A percentile compares a stretch with the other conserved stretches of the same genome.
These are phyloP conservation scores for Tricharina praecox DNA, from an alignment of 495 filamentous ascomycete genomes.

Conservation along the genomic window DNA sequence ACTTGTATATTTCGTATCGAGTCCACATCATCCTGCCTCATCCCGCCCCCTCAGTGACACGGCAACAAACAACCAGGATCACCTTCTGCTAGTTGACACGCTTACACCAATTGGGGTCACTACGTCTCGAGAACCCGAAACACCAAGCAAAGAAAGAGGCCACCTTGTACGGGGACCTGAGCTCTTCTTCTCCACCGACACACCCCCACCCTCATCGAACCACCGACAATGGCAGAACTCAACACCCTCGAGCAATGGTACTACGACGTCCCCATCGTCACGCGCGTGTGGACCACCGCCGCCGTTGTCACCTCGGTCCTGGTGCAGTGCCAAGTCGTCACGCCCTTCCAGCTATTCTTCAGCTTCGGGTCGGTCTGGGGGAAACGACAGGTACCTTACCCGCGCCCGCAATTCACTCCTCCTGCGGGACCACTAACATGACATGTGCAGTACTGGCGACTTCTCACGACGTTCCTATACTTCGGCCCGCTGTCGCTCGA, in stretches of 20 bases:
- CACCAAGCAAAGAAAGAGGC: too few species aligned
- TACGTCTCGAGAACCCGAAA: too few species aligned
- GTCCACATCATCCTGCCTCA: too few species aligned
- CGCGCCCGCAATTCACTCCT: not conserved
- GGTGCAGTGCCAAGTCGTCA: constrained; percentile 81
- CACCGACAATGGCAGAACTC: constrained; percentile 26
- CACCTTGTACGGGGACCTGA: too few species aligned
- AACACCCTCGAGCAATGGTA: constrained; percentile 85
- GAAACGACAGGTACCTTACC: constrained; percentile 56
- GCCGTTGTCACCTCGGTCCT: constrained; percentile 76
- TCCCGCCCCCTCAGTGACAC: too few species aligned
- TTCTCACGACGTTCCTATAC: constrained; percentile 88
- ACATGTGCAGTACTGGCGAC: constrained; percentile 67
- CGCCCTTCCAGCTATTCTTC: constrained; percentile 90
- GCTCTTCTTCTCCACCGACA: too few species aligned
- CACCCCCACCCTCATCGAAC: too few species aligned
- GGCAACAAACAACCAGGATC: too few species aligned
- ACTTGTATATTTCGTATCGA: too few species aligned
- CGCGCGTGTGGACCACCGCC: constrained; percentile 88
- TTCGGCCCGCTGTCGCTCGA: constrained; percentile 90
- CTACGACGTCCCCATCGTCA: constrained; percentile 92
- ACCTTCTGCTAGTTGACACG: too few species aligned
- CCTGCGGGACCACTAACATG: constrained; percentile 16
- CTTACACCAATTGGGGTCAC: too few species aligned
- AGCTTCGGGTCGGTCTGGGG: constrained; percentile 81